Evolutionary conservation across 352 stramenopile species (phyloP).

Genomic region (Phytophthora cryptogea): DNA sequence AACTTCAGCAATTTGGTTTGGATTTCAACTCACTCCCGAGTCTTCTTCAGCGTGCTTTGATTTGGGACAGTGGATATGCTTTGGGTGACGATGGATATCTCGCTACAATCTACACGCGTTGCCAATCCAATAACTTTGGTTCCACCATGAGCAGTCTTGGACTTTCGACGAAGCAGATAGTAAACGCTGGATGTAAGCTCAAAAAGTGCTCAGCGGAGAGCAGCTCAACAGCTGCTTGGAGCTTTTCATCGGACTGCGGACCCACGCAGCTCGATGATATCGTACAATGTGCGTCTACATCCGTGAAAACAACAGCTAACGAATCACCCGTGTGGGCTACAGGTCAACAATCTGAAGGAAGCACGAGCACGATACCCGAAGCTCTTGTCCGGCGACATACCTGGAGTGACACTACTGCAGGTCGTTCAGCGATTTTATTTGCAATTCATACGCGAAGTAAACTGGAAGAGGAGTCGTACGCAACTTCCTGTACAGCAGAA

Average conservation of each 20-base stretch:
- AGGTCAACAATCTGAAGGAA: not conserved
- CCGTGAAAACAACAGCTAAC: conserved; percentile 17
- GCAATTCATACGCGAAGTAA: conserved; percentile 19
- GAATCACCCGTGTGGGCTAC: conserved; percentile 13
- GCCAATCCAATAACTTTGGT: conserved; percentile 9
- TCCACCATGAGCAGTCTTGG: conserved; percentile 23
- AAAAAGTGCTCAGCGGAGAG: conserved; percentile 7
- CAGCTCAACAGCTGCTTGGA: conserved; percentile 8
- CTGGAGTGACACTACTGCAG: conserved; percentile 15
- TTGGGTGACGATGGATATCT: conserved; percentile 16
- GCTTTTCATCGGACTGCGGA: conserved; percentile 21
- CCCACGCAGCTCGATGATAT: conserved; percentile 16
- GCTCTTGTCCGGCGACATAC: conserved; percentile 12
- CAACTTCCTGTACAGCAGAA: conserved; percentile 10
- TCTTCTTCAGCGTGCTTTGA: conserved; percentile 37
- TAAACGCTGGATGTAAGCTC: conserved; percentile 10
- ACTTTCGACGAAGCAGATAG: conserved; percentile 6
- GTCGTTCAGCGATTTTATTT: conserved; percentile 20
- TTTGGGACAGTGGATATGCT: conserved; percentile 48
- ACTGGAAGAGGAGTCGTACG: not conserved
- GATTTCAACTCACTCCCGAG: conserved; percentile 27
- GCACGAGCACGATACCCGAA: conserved; percentile 5
- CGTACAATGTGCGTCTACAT: conserved; percentile 18
- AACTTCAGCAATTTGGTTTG: conserved; percentile 25
- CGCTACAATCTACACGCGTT: conserved; percentile 31